phyloP scores from a whole-genome alignment of 164 flowering plant species.

The Stephania yunnanensis region DNA sequence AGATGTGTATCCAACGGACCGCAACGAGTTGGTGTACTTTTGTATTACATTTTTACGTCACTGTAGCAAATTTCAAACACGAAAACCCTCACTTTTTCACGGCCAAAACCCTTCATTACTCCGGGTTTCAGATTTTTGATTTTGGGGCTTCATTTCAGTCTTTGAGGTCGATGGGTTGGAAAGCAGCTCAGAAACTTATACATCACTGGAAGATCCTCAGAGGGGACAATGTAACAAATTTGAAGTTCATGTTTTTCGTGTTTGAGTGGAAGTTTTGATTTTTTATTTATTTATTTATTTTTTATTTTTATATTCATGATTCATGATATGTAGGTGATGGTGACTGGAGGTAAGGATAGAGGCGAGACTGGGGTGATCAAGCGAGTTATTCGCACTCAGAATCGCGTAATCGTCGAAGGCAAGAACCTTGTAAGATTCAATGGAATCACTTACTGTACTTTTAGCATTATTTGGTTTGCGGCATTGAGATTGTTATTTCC shows the following conservation, averaged over 20 bases:
- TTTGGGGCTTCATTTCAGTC: no score
- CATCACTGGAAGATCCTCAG: constrained; percentile 75
- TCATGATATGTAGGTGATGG: constrained; percentile 59
- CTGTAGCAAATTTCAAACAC: no score
- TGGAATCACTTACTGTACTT: no score
- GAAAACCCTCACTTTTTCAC: no score
- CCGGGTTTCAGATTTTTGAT: no score
- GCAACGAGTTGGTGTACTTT: no score
- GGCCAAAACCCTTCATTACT: no score
- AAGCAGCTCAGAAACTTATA: constrained; percentile 88
- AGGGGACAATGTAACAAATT: constrained; percentile 66
- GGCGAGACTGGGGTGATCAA: constrained; percentile 80
- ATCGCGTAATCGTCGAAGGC: constrained; percentile 94
- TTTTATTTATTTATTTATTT: no score
- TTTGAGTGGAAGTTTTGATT: neutral
- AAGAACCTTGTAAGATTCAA: constrained; percentile 62
- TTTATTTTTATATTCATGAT: neutral
- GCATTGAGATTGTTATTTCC: no score
- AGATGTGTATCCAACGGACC: no score
- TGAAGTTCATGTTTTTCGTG: neutral
- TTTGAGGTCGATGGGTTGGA: constrained; percentile 69
- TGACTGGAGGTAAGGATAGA: constrained; percentile 82
- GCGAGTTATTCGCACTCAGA: constrained; percentile 91
- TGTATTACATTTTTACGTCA: no score
- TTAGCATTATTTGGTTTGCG: no score